A percentile compares a stretch with the other conserved stretches of the same genome.
These are phyloP conservation scores for Actinomortierella ambigua DNA, from an alignment of 371 early-diverging fungal genomes.

Conservation along the genomic window DNA sequence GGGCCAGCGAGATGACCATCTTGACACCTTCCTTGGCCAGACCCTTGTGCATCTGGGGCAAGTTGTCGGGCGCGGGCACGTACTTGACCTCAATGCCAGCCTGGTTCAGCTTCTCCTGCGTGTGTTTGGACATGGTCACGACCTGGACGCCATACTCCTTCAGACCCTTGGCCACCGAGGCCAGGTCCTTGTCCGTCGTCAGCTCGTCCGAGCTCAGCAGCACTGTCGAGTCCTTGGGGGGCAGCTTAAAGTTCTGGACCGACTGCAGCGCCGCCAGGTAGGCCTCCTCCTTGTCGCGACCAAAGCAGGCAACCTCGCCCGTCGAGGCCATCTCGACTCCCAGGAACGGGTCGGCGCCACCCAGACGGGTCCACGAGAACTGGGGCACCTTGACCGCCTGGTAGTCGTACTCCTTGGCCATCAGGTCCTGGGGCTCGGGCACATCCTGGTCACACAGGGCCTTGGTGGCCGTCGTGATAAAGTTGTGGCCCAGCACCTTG, in stretches of 20 bases:
- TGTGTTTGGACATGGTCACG: conserved; percentile 67
- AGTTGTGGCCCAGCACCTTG: conserved; percentile 89
- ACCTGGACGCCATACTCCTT: conserved; percentile 70
- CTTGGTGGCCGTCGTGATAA: conserved; percentile 88
- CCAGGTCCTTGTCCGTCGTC: conserved; percentile 71
- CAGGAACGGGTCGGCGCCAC: conserved; percentile 93
- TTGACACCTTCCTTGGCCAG: conserved; percentile 69
- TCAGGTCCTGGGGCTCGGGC: conserved; percentile 70
- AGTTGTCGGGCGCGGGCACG: conserved; percentile 46
- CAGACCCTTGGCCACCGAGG: conserved; percentile 68
- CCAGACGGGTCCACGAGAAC: conserved; percentile 92
- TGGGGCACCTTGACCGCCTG: conserved; percentile 93
- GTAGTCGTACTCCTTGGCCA: conserved; percentile 68
- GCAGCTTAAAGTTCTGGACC: conserved; percentile 85
- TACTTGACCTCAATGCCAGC: conserved; percentile 48
- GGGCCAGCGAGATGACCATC: conserved; percentile 79
- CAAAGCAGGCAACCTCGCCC: conserved; percentile 97
- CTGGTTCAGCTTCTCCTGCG: conserved; percentile 52
- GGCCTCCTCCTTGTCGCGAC: conserved; percentile 85
- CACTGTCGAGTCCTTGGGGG: conserved; percentile 67
- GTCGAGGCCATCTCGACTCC: conserved; percentile 99
- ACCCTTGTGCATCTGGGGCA: conserved; percentile 61
- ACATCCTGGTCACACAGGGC: conserved; percentile 71
- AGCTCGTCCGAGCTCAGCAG: conserved; percentile 75
- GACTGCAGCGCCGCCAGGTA: conserved; percentile 80